These are phyloP conservation scores for Aquilaria agallochum DNA, from an alignment of 441 rosid species.

Conservation along the genomic window DNA sequence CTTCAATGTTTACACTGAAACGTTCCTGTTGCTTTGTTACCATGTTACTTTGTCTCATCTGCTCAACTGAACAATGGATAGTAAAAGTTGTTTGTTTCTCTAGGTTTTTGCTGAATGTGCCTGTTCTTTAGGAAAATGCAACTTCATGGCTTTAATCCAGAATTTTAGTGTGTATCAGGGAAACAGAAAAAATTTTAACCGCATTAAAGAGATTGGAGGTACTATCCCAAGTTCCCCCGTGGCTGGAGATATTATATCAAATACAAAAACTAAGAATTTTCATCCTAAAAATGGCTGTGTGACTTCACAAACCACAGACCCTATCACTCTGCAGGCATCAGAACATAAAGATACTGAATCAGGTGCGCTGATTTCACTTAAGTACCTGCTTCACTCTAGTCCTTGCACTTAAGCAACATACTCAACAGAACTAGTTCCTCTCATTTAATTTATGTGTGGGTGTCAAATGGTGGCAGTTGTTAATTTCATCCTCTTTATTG, in stretches of 20 bases:
- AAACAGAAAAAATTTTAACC: slow-evolving; percentile 49
- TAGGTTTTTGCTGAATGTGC: not conserved
- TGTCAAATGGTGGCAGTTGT: not conserved
- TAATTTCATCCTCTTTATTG: not conserved
- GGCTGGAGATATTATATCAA: slow-evolving; percentile 33
- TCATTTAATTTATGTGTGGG: slow-evolving; percentile 10
- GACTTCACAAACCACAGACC: slow-evolving; percentile 59
- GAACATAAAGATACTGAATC: slow-evolving; percentile 88
- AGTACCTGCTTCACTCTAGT: slow-evolving; percentile 16
- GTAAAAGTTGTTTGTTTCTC: slow-evolving; percentile 2
- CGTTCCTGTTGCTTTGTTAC: not conserved
- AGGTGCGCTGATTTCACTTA: slow-evolving; percentile 41
- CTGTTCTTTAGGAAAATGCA: too few species aligned
- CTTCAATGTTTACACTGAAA: not conserved
- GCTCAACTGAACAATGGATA: not conserved
- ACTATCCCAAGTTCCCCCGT: slow-evolving; percentile 36
- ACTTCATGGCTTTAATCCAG: too few species aligned
- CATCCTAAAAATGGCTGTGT: slow-evolving; percentile 37
- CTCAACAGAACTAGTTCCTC: slow-evolving; percentile 37
- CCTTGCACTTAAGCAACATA: slow-evolving; percentile 37
- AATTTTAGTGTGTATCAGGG: slow-evolving; percentile 33
- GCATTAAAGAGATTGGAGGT: slow-evolving; percentile 45
- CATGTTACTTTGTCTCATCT: not conserved
- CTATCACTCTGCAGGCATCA: slow-evolving; percentile 58
- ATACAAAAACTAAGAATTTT: slow-evolving; percentile 48